phyloP scores from a whole-genome alignment of 768 basidiomycete genomes.

The Leccinum obscurum region DNA sequence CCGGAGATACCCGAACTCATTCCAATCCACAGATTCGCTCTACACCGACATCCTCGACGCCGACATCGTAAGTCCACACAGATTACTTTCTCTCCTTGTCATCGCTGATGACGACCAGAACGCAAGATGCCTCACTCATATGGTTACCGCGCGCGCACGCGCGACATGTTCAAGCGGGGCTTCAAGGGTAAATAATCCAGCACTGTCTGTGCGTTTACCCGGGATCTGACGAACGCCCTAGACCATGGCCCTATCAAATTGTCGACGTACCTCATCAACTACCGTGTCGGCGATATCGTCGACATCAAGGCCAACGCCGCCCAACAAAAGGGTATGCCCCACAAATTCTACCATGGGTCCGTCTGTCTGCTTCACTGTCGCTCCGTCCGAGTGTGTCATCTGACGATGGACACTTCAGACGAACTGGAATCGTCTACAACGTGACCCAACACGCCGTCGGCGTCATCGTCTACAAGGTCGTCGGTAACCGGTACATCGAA shows the following conservation, averaged over 20 bases:
- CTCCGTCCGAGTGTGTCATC: conserved; percentile 1
- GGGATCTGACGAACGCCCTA: conserved; percentile 32
- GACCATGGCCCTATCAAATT: conserved; percentile 88
- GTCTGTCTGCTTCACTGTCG: conserved; percentile 44
- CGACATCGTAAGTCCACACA: conserved; percentile 42
- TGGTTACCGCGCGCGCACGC: conserved; percentile 99
- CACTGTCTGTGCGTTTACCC: conserved; percentile 6
- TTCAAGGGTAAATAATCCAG: conserved; percentile 80
- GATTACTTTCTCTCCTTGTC: conserved; percentile 18
- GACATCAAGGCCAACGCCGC: conserved; percentile 99
- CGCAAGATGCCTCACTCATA: conserved; percentile 99
- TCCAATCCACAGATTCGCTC: conserved; percentile 34
- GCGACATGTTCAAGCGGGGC: conserved; percentile 99
- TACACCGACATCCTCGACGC: conserved; percentile 51
- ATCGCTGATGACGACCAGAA: conserved; percentile 34
- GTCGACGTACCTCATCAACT: conserved; percentile 92
- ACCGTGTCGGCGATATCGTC: conserved; percentile 96
- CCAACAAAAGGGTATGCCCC: conserved; percentile 99
- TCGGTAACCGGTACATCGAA: conserved; percentile 98
- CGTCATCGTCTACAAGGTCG: conserved; percentile 97
- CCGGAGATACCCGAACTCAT: conserved; percentile 54
- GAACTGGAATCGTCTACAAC: conserved; percentile 98
- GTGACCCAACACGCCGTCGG: conserved; percentile 94
- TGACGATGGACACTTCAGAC: conserved; percentile 47
- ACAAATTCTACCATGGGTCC: conserved; percentile 97